phyloP scores from a whole-genome alignment of 768 basidiomycete species.

The Galerina sulciceps region DNA sequence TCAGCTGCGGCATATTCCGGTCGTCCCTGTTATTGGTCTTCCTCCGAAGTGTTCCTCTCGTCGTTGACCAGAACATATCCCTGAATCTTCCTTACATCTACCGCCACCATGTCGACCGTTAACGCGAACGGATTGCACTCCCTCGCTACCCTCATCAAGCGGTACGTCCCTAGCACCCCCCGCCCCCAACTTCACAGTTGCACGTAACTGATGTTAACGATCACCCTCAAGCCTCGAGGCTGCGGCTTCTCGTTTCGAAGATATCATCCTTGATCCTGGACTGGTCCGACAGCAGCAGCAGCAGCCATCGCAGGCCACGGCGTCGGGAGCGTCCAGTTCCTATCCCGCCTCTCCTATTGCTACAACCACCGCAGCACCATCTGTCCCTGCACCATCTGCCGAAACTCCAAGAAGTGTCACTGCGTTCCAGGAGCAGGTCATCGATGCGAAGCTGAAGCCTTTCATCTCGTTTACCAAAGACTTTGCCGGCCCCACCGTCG shows the following conservation, averaged over 20 bases:
- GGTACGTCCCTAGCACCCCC: slow-evolving; percentile 44
- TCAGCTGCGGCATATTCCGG: slow-evolving; percentile 1
- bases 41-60: background rate
- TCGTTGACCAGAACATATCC: background rate
- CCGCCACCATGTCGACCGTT: slow-evolving; percentile 16
- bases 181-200: slow-evolving; percentile 1
- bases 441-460: slow-evolving; percentile 74
- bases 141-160: slow-evolving; percentile 81
- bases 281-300: background rate
- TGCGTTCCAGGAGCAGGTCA: slow-evolving; percentile 75
- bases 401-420: slow-evolving; percentile 61
- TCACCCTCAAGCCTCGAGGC: slow-evolving; percentile 78
- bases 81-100: background rate
- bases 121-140: slow-evolving; percentile 68
- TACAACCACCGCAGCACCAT: slow-evolving; percentile 3
- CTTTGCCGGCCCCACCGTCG: slow-evolving; percentile 70
- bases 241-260: slow-evolving; percentile 92
- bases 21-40: background rate
- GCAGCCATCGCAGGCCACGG: background rate
- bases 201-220: slow-evolving; percentile 9
- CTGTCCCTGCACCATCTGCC: slow-evolving; percentile 35
- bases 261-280: slow-evolving; percentile 52
- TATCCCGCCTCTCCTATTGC: slow-evolving; percentile 13
- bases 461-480: slow-evolving; percentile 74
- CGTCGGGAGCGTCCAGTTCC: slow-evolving; percentile 4